Base-by-base conservation (phyloP, 2,329 filamentous ascomycete genomes). In the Pseudogymnoascus sp. region DNA sequence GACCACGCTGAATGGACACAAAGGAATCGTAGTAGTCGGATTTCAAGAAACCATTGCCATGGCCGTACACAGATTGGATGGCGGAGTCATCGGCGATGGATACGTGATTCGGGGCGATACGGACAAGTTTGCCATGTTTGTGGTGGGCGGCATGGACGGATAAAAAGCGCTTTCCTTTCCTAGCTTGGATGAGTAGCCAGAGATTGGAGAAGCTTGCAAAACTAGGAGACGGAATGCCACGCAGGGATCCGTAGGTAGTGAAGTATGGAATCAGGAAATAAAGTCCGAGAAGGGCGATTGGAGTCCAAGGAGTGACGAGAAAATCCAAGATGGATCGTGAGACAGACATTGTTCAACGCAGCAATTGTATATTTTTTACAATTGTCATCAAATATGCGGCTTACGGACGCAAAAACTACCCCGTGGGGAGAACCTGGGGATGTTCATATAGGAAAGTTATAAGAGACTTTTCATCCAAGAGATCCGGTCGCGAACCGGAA, bases 21-120 rank as follows among this genome's bases (percentile, higher is more conserved):
- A 96, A 96, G 59, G 90, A 89, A 70, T 96, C 91, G 69, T 96
- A 96, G 76, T 92, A 96, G 2, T 93, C 87, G 63, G 85, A 77
- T 72, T 90, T 90, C 60, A 89, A 69, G 68, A 89, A 88, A 0
- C 86, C 87, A 68, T 88, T 90, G 7, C 86, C 85, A 66, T 90
- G 87, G 10, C 90, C 90, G 67, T 94, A 94, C 63, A 95, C 83
- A 58, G 80, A 74, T 11, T 81, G 80, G 61, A 95, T 91, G 2
- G 89, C 90, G 5, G 80, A 81, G 26, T 88, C 86, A 69, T 94
- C 90, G 59, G 87, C 88, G 63, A 96, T 78, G 59, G 87, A 91
- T 68, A 94, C 80, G 67, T 95, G 91, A 68, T 91, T 85, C 1
- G 91, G 91, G 69, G 90, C 87, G 66, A 95, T 87, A 31, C 91